Conservation (phyloP, 768 basidiomycete species). For the Calocybe gangraenosa region DNA sequence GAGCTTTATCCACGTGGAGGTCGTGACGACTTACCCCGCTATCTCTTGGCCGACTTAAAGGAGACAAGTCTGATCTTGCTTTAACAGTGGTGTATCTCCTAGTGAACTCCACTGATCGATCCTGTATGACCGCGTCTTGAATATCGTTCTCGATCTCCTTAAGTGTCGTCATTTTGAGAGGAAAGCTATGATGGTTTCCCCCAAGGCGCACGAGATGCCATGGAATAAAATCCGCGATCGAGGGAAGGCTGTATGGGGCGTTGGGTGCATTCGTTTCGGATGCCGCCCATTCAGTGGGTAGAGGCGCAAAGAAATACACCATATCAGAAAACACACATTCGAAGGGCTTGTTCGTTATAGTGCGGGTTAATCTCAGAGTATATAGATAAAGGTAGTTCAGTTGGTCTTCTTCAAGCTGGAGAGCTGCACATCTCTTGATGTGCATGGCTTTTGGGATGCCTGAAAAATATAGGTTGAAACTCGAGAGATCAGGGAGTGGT, state of each 20-base stretch:
- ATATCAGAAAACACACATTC: constrained; percentile 49
- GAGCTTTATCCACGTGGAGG: background rate
- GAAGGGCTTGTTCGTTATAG: constrained; percentile 66
- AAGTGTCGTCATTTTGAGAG: constrained; percentile 35
- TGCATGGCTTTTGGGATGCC: constrained; percentile 39
- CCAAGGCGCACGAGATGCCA: constrained; percentile 62
- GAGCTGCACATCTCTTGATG: constrained; percentile 42
- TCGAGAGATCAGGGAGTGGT: constrained; percentile 54
- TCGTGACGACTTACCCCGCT: constrained; percentile 46
- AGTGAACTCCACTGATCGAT: constrained; percentile 73
- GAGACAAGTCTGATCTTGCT: constrained; percentile 65
- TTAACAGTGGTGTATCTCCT: constrained; percentile 56
- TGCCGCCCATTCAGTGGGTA: constrained; percentile 36
- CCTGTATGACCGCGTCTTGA: constrained; percentile 68
- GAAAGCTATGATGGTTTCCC: constrained; percentile 46
- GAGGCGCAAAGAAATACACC: constrained; percentile 66
- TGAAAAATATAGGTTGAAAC: constrained; percentile 58
- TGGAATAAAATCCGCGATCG: constrained; percentile 44
- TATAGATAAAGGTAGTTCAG: constrained; percentile 51
- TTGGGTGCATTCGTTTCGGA: constrained; percentile 14
- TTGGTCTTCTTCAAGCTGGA: constrained; percentile 43
- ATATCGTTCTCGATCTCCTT: constrained; percentile 41
- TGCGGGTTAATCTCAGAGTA: constrained; percentile 59
- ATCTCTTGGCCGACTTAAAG: constrained; percentile 65
- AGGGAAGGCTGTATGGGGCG: constrained; percentile 22